Conservation (phyloP, 768 basidiomycete genomes). For the Stropharia rugosoannulata region DNA sequence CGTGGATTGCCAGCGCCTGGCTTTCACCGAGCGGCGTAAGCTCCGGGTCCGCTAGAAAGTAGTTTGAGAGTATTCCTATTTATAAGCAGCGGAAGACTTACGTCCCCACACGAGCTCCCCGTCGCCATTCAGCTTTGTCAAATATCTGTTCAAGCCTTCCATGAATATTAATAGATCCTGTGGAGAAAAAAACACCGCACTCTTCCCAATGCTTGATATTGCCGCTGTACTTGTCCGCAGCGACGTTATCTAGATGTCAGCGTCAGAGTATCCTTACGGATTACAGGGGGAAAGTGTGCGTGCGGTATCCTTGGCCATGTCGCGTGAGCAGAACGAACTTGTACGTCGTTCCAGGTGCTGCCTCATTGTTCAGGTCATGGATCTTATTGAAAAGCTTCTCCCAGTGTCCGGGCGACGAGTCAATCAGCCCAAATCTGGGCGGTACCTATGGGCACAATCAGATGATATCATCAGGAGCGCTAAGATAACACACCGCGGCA, state of each 20-base stretch:
- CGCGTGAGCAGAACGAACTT: conserved; percentile 68
- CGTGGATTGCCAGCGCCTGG: conserved; percentile 49
- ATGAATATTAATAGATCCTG: background rate
- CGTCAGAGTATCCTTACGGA: background rate
- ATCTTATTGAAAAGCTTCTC: conserved; percentile 29
- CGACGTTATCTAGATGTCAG: conserved; percentile 63
- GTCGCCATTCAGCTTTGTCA: conserved; percentile 64
- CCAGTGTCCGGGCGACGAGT: conserved; percentile 17
- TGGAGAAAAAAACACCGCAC: conserved; percentile 33
- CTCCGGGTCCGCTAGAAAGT: conserved; percentile 55
- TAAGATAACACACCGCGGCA: conserved; percentile 10
- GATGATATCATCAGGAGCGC: background rate
- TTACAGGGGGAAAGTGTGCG: conserved; percentile 22
- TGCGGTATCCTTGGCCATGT: conserved; percentile 77
- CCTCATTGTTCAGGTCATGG: conserved; percentile 41
- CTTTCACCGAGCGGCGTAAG: conserved; percentile 56
- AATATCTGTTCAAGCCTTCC: conserved; percentile 41
- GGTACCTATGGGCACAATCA: conserved; percentile 12
- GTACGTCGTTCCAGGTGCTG: conserved; percentile 40
- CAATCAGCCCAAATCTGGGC: conserved; percentile 20
- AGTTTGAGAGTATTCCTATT: background rate
- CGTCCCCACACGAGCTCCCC: conserved; percentile 73
- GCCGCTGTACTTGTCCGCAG: conserved; percentile 52
- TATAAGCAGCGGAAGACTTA: conserved; percentile 32
- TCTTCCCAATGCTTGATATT: conserved; percentile 51